Evolutionary conservation across 805 yeast genomes (phyloP), one percentile per base, ranked within the genome.

Genomic region (Candida patagonica): DNA sequence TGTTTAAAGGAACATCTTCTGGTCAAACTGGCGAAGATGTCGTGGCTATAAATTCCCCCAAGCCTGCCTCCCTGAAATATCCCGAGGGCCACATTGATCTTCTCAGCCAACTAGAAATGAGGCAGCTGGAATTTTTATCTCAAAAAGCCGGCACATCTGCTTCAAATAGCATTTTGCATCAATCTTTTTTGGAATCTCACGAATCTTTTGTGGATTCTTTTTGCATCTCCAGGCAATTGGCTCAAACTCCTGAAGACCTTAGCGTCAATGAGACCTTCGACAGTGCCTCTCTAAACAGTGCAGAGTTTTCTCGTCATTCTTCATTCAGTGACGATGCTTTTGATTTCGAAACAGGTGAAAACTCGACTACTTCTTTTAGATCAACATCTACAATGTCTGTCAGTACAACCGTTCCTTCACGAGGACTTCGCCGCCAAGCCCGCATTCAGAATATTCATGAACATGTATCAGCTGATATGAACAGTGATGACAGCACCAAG

Each of bases 141-240:
- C n/a, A n/a, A n/a, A n/a, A n/a, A n/a, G n/a, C n/a, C n/a, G n/a
- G n/a, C n/a, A n/a, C n/a, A n/a, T n/a, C n/a, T n/a, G n/a, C n/a
- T n/a, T n/a, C n/a, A n/a, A n/a, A n/a, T n/a, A n/a, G n/a, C n/a
- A n/a, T n/a, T n/a, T n/a, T n/a, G n/a, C n/a, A n/a, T n/a, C n/a
- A n/a, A n/a, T n/a, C n/a, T n/a, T n/a, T n/a, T n/a, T n/a, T n/a
- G n/a, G n/a, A n/a, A n/a, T n/a, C n/a, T n/a, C n/a, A n/a, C n/a
- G n/a, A 7, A 12, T 44, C 48, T 4, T 26, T 44, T 25, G 43
- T 44, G 19, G 48, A 44, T 36, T 38, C 47, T 27, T 35, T 44
- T 5, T 40, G 42, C n/a, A 42, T 44, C 17, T 42, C 38, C 26
- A 40, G 43, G 20, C 30, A 38, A 16, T 30, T 44, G 30, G 48